These are phyloP conservation scores for Saposhnikovia divaricata DNA, from an alignment of 129 eudicot species.

Conservation along the genomic window DNA sequence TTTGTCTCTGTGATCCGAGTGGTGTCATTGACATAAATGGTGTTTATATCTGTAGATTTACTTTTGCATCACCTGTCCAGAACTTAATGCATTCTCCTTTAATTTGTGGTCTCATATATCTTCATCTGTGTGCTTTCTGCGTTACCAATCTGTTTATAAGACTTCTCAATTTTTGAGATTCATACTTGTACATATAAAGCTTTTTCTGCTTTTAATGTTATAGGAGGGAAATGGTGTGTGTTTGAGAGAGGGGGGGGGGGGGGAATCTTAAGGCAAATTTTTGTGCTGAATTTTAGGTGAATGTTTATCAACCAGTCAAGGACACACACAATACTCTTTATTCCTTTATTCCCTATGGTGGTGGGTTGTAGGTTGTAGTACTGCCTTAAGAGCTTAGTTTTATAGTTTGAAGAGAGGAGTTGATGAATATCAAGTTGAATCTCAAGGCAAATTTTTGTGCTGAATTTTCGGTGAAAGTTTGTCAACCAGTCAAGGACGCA, in stretches of 20 bases:
- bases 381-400: neutral
- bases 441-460: no score
- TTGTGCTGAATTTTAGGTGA: neutral
- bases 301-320: no score
- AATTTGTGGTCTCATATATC: neutral
- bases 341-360: neutral
- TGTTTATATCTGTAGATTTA: neutral
- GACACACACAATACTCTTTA: neutral
- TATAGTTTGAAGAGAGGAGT: neutral
- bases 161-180: neutral
- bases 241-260: no score
- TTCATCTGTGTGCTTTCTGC: neutral
- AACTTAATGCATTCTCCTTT: neutral
- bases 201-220: neutral
- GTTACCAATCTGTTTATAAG: neutral
- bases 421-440: neutral
- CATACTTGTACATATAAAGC: neutral
- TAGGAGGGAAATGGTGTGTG: neutral
- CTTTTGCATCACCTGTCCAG: neutral
- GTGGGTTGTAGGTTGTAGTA: neutral
- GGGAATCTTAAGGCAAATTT: no score
- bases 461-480: neutral
- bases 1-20: neutral
- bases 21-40: neutral
- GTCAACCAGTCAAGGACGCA: no score